Conservation (phyloP, 2,329 filamentous ascomycete genomes). For the Xylaria sp. region DNA sequence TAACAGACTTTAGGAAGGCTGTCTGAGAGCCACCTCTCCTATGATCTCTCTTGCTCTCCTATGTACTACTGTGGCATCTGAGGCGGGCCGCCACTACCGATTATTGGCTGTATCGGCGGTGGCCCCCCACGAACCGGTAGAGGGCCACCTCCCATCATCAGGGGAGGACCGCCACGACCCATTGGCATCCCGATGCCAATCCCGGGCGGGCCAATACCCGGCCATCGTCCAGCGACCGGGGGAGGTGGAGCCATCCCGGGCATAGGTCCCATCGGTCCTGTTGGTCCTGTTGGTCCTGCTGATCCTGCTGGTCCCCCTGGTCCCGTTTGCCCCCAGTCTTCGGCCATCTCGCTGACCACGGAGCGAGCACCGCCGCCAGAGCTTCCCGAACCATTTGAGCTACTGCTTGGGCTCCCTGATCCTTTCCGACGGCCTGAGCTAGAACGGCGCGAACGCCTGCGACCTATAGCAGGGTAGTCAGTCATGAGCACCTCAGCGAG, state of each 20-base stretch:
- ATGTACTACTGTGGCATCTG: conserved; percentile 28
- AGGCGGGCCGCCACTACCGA: conserved; percentile 39
- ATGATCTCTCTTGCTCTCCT: conserved; percentile 5
- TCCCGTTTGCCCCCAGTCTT: conserved; percentile 34
- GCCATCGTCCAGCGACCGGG: conserved; percentile 38
- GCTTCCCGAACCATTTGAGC: conserved; percentile 36
- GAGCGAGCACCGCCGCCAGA: conserved; percentile 32
- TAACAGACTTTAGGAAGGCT: too few relatives aligned
- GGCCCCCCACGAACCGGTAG: conserved; percentile 32
- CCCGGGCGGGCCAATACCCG: conserved; percentile 33
- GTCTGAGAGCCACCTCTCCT: conserved; percentile 2
- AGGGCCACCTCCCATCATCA: conserved; percentile 32
- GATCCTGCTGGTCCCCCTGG: conserved; percentile 26
- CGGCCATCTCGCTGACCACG: conserved; percentile 33
- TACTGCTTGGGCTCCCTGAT: conserved; percentile 31
- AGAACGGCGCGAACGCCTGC: conserved; percentile 32
- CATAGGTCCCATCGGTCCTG: conserved; percentile 35
- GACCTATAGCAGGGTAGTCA: conserved; percentile 34
- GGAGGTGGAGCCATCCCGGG: conserved; percentile 41
- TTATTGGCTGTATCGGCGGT: conserved; percentile 29
- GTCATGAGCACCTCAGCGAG: not conserved
- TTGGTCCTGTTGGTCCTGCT: too few relatives aligned
- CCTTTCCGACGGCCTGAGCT: conserved; percentile 37
- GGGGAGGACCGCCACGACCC: conserved; percentile 41
- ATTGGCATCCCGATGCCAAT: conserved; percentile 35